phyloP scores from a whole-genome alignment of 2,329 filamentous ascomycete genomes.

The Venturia oleaginea region DNA sequence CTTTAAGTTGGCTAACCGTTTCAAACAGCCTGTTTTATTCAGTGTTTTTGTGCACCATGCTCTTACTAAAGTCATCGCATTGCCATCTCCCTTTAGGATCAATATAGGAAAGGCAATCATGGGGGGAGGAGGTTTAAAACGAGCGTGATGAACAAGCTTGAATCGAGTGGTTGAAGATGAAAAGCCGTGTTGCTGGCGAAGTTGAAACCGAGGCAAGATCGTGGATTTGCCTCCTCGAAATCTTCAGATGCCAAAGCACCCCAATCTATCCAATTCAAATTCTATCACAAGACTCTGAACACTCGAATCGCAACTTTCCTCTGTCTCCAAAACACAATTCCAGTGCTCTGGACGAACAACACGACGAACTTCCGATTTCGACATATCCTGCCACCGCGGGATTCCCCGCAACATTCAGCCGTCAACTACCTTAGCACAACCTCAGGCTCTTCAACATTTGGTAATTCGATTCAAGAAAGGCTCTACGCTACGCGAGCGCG shows the following conservation, averaged over 20 bases:
- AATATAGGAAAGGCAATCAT: neutral
- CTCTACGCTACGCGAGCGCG: neutral
- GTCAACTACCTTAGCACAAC: neutral
- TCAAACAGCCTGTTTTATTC: neutral
- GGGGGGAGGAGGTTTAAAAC: neutral
- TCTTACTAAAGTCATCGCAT: neutral
- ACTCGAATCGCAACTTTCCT: neutral
- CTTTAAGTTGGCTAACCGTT: too few species aligned
- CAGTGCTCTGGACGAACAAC: neutral
- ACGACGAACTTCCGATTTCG: neutral
- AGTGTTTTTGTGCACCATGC: neutral
- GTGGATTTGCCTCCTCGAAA: neutral
- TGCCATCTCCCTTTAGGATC: neutral
- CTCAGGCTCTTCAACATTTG: neutral
- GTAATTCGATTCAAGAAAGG: slow-evolving; percentile 4
- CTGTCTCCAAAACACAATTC: neutral
- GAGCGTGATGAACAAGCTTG: too few species aligned
- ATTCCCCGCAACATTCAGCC: neutral
- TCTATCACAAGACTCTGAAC: neutral
- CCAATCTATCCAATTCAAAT: slow-evolving; percentile 7
- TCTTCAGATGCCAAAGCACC: neutral
- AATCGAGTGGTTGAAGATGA: neutral
- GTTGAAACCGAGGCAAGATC: neutral
- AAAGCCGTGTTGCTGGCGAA: neutral
- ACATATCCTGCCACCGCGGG: neutral